Conservation (phyloP, 305 asterid genomes). For the Plantago lanceolata region DNA sequence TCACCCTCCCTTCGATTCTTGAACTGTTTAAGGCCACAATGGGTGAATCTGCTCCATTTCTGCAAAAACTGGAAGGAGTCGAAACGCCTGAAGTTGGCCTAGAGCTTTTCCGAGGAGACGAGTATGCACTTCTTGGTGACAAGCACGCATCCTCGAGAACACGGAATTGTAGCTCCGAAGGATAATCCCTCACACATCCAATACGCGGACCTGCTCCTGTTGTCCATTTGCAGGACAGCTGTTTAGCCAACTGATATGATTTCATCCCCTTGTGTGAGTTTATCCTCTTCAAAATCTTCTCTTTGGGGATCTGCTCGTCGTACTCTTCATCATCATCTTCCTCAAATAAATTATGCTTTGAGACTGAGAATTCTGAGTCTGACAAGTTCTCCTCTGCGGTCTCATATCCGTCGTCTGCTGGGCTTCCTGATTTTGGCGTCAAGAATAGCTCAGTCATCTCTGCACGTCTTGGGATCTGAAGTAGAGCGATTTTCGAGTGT, state of each 20-base stretch:
- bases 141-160: slow-evolving; percentile 55
- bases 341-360: slow-evolving; percentile 10
- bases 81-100: slow-evolving; percentile 40
- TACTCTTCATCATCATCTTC: slow-evolving; percentile 19
- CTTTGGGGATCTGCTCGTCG: slow-evolving; percentile 40
- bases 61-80: slow-evolving; percentile 39
- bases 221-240: slow-evolving; percentile 70
- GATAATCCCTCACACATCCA: slow-evolving; percentile 73
- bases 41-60: no score
- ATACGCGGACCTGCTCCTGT: slow-evolving; percentile 82
- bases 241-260: slow-evolving; percentile 64
- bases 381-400: slow-evolving; percentile 32
- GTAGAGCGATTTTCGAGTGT: slow-evolving; percentile 1
- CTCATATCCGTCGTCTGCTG: slow-evolving; percentile 27
- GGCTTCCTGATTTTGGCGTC: slow-evolving; percentile 9
- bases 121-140: slow-evolving; percentile 51
- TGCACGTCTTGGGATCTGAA: background rate
- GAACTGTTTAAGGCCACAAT: no score
- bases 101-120: slow-evolving; percentile 26
- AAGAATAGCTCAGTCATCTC: background rate
- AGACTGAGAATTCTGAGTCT: background rate
- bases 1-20: no score
- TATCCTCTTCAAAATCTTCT: slow-evolving; percentile 45
- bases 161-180: slow-evolving; percentile 60
- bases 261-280: slow-evolving; percentile 57